Base-by-base conservation (phyloP, 2,329 filamentous ascomycete genomes). In the Colletotrichum siamense region DNA sequence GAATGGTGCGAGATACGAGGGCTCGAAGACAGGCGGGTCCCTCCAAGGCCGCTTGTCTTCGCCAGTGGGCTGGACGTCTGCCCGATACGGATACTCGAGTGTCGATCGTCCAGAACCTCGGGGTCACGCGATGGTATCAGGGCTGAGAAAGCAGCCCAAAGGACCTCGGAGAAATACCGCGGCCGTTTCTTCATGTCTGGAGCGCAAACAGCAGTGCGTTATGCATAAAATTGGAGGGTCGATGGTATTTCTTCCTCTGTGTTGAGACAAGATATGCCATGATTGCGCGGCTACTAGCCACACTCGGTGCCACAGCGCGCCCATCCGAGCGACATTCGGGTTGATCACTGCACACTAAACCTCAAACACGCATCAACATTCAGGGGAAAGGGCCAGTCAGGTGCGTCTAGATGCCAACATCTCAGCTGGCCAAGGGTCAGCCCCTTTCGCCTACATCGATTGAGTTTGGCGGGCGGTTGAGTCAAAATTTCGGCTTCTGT, bases 401-500 rank as follows among this genome's bases (percentile, higher is more conserved):
- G 30, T 18, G 18, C 39, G n/a, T 62, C 69, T 26, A 22, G 39
- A 44, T 22, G 28, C 30, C 59, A 32, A 32, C 30, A 73, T 32
- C 57, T 77, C 74, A 73, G 69, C 74, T 74, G 69, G 64, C 12
- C 69, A 77, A 77, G 69, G 65, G 61, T 69, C 59, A 30, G 39
- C 62, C 39, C 52, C 49, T 71, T 61, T 64, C 36, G 57, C 49
- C 10, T 74, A 69, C 26, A 52, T 32, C 57, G 36, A 55, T 64
- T 63, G 22, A 49, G 57, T 69, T 73, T 68, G 39, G 55, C 39
- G 59, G 22, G 32, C 55, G 32, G 55, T 24, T 63, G 57, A 64
- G 49, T 28, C 28, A 34, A 59, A 70, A 63, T 32, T 16, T 73
- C 55, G 73, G 69, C 52, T 57, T 72, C 44, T 30, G 24, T 34